Evolutionary conservation across 2,329 filamentous ascomycete species (phyloP).

Genomic region (Pseudogymnoascus sp.): DNA sequence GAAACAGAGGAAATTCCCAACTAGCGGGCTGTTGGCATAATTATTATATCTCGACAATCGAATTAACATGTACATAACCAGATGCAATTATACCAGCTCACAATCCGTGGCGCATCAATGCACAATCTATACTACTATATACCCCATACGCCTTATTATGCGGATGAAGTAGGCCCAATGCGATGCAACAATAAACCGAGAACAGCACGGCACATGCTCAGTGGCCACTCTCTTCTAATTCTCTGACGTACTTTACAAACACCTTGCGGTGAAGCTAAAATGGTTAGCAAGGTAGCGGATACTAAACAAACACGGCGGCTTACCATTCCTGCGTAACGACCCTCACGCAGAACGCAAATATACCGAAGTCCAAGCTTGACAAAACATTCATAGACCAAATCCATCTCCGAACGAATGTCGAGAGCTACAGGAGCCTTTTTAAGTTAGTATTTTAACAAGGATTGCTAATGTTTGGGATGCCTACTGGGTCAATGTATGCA

Average conservation of each 20-base stretch:
- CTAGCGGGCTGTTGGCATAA: not conserved
- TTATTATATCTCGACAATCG: not conserved
- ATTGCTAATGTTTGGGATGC: conserved; percentile 19
- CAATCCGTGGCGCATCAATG: not conserved
- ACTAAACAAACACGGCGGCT: conserved; percentile 28
- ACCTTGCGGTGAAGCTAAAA: conserved; percentile 81
- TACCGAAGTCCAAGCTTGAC: conserved; percentile 88
- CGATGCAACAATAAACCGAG: not conserved
- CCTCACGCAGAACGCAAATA: conserved; percentile 79
- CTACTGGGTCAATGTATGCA: conserved; percentile 76
- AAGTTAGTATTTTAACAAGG: not conserved
- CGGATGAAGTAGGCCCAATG: not conserved
- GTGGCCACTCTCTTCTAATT: conserved; percentile 52
- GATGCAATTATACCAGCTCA: not conserved
- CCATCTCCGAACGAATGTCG: conserved; percentile 84
- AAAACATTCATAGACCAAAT: conserved; percentile 93
- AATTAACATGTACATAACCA: not conserved
- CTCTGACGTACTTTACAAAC: conserved; percentile 89
- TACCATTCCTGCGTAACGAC: conserved; percentile 81
- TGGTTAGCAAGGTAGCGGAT: conserved; percentile 10
- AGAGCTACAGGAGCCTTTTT: conserved; percentile 69
- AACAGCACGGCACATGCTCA: not conserved
- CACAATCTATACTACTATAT: not conserved
- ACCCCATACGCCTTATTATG: not conserved
- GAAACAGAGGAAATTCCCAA: not conserved